A percentile compares a stretch with the other conserved stretches of the same genome.
phyloP scores from a whole-genome alignment of 345 rosid genomes.

The Eutrema heterophyllum region DNA sequence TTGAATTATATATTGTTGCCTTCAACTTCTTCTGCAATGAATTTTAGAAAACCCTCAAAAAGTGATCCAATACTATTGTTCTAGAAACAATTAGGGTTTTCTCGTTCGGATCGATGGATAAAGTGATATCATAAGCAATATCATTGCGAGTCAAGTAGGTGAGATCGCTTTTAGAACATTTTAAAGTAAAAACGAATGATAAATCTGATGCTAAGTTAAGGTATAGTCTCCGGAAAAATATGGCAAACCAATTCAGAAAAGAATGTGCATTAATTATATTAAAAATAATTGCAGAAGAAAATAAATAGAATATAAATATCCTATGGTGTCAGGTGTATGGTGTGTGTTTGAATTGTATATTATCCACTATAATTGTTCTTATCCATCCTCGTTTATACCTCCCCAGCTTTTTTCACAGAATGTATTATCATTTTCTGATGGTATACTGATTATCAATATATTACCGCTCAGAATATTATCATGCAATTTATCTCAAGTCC shows the following conservation, averaged over 20 bases:
- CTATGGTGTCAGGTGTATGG: constrained; percentile 1
- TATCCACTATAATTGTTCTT: background rate
- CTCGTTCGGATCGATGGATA: background rate
- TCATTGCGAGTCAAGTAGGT: background rate
- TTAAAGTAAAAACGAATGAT: background rate
- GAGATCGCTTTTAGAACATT: background rate
- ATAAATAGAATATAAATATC: background rate
- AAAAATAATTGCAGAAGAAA: background rate
- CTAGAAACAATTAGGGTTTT: background rate
- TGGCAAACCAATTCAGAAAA: background rate
- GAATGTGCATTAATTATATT: background rate
- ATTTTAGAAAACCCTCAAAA: background rate
- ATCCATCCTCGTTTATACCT: background rate
- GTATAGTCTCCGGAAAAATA: background rate
- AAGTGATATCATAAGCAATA: background rate
- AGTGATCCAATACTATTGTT: background rate
- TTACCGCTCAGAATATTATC: background rate
- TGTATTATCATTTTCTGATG: background rate
- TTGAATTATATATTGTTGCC: background rate
- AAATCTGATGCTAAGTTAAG: background rate
- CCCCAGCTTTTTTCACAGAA: background rate
- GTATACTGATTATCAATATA: background rate
- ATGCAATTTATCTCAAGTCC: background rate
- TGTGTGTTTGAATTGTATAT: constrained; percentile 4
- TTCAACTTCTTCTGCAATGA: background rate